Percentiles rank a stretch among this genome's conserved stretches.
Conservation (phyloP, 768 basidiomycete species). For the Mrakia gelida region DNA sequence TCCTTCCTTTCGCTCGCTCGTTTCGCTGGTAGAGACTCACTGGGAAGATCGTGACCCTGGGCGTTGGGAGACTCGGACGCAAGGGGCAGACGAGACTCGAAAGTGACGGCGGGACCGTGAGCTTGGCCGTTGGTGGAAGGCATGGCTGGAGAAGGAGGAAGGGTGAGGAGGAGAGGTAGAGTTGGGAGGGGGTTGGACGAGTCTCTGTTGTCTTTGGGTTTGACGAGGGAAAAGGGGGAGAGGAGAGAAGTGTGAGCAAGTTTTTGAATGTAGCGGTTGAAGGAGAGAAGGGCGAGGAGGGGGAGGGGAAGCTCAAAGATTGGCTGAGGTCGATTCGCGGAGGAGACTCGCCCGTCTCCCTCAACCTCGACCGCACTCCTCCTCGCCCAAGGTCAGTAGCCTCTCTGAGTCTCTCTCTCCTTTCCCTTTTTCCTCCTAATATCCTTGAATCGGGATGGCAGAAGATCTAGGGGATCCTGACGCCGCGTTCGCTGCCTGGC, state of each 20-base stretch:
- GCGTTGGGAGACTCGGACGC: constrained; percentile 32
- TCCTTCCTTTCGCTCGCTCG: neutral
- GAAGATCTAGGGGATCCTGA: too few relatives aligned
- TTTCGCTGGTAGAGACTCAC: neutral
- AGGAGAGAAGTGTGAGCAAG: neutral
- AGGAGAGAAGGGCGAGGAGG: too few relatives aligned
- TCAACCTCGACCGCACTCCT: too few relatives aligned
- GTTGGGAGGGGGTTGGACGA: neutral
- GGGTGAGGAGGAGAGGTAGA: neutral
- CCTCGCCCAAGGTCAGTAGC: too few relatives aligned
- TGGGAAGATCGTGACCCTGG: constrained; percentile 29
- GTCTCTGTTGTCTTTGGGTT: neutral
- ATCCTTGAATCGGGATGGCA: too few relatives aligned
- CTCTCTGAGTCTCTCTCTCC: too few relatives aligned
- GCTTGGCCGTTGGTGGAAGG: neutral
- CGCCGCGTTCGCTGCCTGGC: neutral
- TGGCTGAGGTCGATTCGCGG: too few relatives aligned
- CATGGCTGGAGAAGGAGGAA: neutral
- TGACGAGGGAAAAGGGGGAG: neutral
- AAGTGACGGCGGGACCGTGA: neutral
- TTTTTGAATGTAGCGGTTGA: too few relatives aligned
- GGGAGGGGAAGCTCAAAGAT: too few relatives aligned
- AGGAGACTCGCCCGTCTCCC: too few relatives aligned
- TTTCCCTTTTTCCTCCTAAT: too few relatives aligned
- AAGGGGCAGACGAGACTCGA: constrained; percentile 26